Percentiles rank a stretch among this genome's conserved stretches.
These are phyloP conservation scores for Populus alba DNA, from an alignment of 345 rosid genomes.

Conservation along the genomic window DNA sequence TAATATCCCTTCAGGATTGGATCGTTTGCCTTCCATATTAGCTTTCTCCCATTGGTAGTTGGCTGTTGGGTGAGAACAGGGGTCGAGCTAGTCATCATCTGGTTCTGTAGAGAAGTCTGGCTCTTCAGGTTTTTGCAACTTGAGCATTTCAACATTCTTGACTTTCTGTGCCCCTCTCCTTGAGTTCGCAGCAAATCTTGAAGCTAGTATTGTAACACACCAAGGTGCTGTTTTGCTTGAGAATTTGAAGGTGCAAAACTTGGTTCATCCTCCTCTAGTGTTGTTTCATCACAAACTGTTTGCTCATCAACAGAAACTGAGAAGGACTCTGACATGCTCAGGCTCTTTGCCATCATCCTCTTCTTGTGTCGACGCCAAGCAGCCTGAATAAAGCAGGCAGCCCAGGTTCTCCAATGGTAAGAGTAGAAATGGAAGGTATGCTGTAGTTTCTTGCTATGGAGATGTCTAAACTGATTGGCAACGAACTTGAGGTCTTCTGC, in stretches of 20 bases:
- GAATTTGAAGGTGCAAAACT: slow-evolving; percentile 5
- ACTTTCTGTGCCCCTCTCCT: slow-evolving; percentile 58
- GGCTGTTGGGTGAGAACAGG: neutral
- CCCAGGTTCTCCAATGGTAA: slow-evolving; percentile 98
- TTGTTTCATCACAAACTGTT: slow-evolving; percentile 8
- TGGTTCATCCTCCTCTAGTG: slow-evolving; percentile 24
- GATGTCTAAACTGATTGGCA: slow-evolving; percentile 84
- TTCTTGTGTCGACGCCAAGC: slow-evolving; percentile 82
- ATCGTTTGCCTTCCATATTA: neutral
- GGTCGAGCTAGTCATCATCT: slow-evolving; percentile 37
- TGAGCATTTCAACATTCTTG: slow-evolving; percentile 48
- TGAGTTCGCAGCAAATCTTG: slow-evolving; percentile 72
- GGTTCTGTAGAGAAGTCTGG: slow-evolving; percentile 66
- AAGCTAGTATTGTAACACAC: slow-evolving; percentile 64
- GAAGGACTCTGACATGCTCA: slow-evolving; percentile 46
- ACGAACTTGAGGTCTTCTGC: no score
- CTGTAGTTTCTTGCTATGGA: slow-evolving; percentile 93
- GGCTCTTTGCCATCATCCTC: slow-evolving; percentile 49
- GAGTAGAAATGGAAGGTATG: slow-evolving; percentile 89
- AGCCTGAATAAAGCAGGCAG: slow-evolving; percentile 87
- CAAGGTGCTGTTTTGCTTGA: slow-evolving; percentile 37
- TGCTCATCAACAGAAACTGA: slow-evolving; percentile 16
- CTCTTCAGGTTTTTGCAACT: slow-evolving; percentile 74
- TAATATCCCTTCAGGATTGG: neutral
- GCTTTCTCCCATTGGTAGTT: neutral